Evolutionary conservation across 352 stramenopile genomes (phyloP), one percentile per base, ranked within the genome.

Genomic region (Phytophthora palmivora): DNA sequence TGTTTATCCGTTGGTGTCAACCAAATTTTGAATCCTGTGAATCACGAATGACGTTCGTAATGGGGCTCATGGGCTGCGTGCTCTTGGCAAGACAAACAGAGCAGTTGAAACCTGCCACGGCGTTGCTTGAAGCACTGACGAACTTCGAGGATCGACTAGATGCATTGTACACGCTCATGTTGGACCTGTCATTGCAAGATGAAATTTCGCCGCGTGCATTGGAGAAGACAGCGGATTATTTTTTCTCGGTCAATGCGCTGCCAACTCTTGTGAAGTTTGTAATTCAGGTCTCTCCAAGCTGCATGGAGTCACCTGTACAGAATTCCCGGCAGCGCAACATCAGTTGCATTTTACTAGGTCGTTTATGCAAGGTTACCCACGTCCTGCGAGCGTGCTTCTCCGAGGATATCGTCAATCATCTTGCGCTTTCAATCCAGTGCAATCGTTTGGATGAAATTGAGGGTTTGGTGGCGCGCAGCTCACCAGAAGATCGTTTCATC

Each of bases 381-480:
- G 68, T 90, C 1, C 73, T 70, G 0, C 54, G 61, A 9, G 55
- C 60, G 14, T 79, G 74, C 49, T 88, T 92, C 63, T 82, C 70
- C 4, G 83, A 94, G 54, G 54, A 77, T 36, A 51, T 84, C 4
- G 63, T 92, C 26, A 80, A 78, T 34, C 83, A 94, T 24, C 59
- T 94, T 6, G 82, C 82, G n/a, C 72, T 94, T 6, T 76, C 76
- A 14, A 55, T 94, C 8, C 85, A 94, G 55, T 91, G 82, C 57
- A 92, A 79, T 39, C 81, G 74, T 0, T 53, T 94, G 18, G 83
- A 94, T 41, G 74, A 85, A 57, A 63, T 86, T 6, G 83, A 94
- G 46, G 65, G 69, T 3, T 60, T 75, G 15, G 47, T 84, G 3
- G 54, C 48, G 3, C 51, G 42, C 3, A 75, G 62, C 16, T 59